Percentiles rank a stretch among this genome's conserved stretches.
These are phyloP conservation scores for Daldinia decipiens DNA, from an alignment of 495 filamentous ascomycete genomes.

Conservation along the genomic window DNA sequence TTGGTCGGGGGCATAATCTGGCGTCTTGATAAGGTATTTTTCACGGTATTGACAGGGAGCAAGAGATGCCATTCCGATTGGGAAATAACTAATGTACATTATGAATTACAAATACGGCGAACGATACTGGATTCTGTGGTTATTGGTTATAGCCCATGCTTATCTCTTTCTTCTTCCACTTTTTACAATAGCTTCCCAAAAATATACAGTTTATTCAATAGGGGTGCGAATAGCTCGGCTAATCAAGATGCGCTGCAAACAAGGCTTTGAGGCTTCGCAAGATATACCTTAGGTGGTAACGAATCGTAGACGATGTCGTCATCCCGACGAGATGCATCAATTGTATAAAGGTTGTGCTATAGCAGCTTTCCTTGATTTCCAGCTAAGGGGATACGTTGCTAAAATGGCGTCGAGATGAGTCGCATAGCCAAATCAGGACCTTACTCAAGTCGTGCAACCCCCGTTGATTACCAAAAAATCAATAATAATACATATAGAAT, in stretches of 20 bases:
- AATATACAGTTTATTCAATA: neutral
- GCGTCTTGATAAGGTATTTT: constrained; percentile 9
- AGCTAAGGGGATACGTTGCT: constrained; percentile 10
- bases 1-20: constrained; percentile 19
- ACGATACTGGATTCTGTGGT: neutral
- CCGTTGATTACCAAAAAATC: constrained; percentile 2
- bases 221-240: neutral
- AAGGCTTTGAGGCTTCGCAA: neutral
- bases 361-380: constrained; percentile 35
- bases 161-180: neutral
- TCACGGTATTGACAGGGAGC: neutral
- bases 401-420: constrained; percentile 2
- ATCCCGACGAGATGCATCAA: constrained; percentile 31
- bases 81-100: neutral
- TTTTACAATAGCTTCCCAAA: too few species aligned
- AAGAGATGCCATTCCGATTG: neutral
- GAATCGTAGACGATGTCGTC: constrained; percentile 28
- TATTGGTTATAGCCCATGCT: neutral
- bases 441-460: constrained; percentile 7
- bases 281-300: neutral
- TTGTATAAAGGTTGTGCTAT: constrained; percentile 27
- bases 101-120: neutral
- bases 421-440: constrained; percentile 9
- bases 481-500: constrained; percentile 18
- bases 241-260: neutral